Evolutionary conservation across 2,329 filamentous ascomycete species (phyloP), one percentile per base, ranked within the genome.

Genomic region (Acrodontium crateriforme): DNA sequence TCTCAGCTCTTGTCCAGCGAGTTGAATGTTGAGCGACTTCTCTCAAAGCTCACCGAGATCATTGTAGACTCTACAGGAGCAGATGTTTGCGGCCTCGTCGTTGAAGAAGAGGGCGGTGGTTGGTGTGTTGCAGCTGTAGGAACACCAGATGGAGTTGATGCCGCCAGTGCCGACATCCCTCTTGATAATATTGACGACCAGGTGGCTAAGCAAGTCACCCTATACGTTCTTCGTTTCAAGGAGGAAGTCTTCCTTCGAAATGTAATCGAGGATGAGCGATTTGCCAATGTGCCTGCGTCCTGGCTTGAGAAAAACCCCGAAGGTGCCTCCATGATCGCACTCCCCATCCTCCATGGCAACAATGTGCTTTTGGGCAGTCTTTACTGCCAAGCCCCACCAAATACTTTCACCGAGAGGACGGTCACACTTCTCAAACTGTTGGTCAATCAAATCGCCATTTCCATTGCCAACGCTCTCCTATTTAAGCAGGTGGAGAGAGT

Each of bases 1-100:
- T 83, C 77, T 7, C 80, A 84, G 47, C 69, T 85, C 23, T 74
- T 87, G 23, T 85, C 79, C 4, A 84, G 78, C 10, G 77, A 84
- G 27, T 55, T 87, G 8, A 69, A 78, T 38, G 70, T 85, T 9
- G 78, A 85, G 38, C 69, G 77, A 42, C 63, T 87, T 3, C 65
- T 85, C 35, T 74, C 77, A 44, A 84, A 79, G 22, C 82, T 87
- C 72, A 81, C 78, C 41, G 74, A 82, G 36, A 80, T 85, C 36
- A 81, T 85, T 26, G 54, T 85, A 15, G 76, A 84, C 40, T 82
- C 77, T 0, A 83, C 78, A 28, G 78, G 78, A 20, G 78, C 77
- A 6, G 77, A 76, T 2, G 61, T 78, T 5, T 78, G 77, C 11
- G 78, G 77, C 9, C 78, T 87, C 29, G 65, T 83, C 13, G 71